phyloP scores from a whole-genome alignment of 805 yeast species.

The Myxozyma udenii region DNA sequence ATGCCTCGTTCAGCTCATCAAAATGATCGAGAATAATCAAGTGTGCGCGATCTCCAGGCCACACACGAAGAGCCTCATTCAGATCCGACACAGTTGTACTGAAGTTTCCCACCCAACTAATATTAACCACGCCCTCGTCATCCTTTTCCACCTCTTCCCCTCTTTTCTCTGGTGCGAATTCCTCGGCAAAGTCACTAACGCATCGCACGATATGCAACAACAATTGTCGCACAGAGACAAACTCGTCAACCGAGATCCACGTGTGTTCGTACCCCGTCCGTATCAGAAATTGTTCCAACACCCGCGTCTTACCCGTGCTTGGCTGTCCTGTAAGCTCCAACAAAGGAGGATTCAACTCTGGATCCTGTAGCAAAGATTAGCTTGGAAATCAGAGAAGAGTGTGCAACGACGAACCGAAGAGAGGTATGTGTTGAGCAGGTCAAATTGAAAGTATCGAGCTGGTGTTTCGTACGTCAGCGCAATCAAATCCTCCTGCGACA shows the following conservation, averaged over 20 bases:
- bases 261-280: conserved; percentile 5
- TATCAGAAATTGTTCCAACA: conserved; percentile 7
- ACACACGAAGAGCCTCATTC: conserved; percentile 1
- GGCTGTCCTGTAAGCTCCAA: conserved; percentile 13
- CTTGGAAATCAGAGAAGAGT: background rate
- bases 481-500: conserved; percentile 1
- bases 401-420: conserved; percentile 5
- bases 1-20: conserved; percentile 14
- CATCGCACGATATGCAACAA: background rate
- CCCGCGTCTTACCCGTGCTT: conserved; percentile 17
- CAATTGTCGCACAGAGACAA: conserved; percentile 8
- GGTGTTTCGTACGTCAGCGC: conserved; percentile 12
- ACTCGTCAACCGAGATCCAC: conserved; percentile 26
- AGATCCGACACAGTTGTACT: background rate
- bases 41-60: conserved; percentile 5
- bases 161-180: too few relatives aligned
- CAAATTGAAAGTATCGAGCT: conserved; percentile 17
- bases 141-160: background rate
- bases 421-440: conserved; percentile 10
- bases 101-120: background rate
- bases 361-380: conserved; percentile 3
- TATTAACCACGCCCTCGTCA: background rate
- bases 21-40: conserved; percentile 20
- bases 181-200: background rate
- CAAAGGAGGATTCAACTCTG: conserved; percentile 12